Evolutionary conservation across 768 basidiomycete species (phyloP).

Genomic region (Tricholoma matsutake): DNA sequence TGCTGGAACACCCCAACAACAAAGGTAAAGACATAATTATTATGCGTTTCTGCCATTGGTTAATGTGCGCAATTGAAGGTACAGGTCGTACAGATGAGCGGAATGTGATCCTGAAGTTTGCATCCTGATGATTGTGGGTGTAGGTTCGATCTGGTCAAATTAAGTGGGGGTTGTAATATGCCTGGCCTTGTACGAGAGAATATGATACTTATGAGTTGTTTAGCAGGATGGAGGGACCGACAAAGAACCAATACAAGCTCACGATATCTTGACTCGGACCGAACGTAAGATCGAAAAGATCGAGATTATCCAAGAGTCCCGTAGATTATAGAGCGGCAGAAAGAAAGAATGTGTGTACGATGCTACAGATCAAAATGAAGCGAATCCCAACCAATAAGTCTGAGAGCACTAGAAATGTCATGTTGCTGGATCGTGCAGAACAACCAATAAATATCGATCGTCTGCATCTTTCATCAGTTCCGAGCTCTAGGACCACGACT

Average conservation of each 20-base stretch:
- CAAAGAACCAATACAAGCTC: background rate
- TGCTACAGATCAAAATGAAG: background rate
- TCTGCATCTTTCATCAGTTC: conserved; percentile 41
- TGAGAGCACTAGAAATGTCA: conserved; percentile 12
- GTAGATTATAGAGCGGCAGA: conserved; percentile 6
- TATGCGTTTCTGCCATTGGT: no score
- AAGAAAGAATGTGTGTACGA: background rate
- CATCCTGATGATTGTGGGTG: no score
- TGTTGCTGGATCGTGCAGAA: conserved; percentile 73
- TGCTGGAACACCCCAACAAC: no score
- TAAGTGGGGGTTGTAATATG: no score
- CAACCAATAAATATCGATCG: conserved; percentile 76
- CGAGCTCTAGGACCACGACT: background rate
- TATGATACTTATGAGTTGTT: background rate
- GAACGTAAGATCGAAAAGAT: background rate
- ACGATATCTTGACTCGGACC: background rate
- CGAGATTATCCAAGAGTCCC: conserved; percentile 10
- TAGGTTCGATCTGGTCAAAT: no score
- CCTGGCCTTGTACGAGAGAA: no score
- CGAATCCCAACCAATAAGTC: background rate
- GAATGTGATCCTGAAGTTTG: no score
- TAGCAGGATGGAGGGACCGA: background rate
- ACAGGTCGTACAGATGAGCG: no score
- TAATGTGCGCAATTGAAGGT: no score
- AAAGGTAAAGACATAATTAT: no score